Conservation (phyloP, 495 filamentous ascomycete genomes). For the Pseudevernia furfuracea region DNA sequence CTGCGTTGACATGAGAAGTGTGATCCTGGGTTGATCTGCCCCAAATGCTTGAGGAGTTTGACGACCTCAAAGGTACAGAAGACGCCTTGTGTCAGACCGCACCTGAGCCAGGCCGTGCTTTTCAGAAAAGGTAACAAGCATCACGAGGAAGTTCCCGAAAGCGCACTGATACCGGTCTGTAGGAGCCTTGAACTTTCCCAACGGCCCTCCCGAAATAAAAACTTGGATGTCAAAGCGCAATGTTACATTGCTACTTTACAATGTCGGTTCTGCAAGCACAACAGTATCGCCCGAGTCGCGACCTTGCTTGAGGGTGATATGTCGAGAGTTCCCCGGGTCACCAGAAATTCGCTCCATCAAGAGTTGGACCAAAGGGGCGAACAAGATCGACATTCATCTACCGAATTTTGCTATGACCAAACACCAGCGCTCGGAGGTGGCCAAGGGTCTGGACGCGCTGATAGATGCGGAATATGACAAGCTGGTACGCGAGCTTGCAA, state of each 20-base stretch:
- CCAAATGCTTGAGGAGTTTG: background rate
- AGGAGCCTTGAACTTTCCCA: slow-evolving; percentile 6
- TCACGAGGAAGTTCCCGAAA: background rate
- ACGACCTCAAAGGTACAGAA: background rate
- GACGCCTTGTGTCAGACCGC: background rate
- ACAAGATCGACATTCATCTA: background rate
- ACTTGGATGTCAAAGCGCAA: background rate
- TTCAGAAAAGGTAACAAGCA: slow-evolving; percentile 5
- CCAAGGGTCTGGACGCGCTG: background rate
- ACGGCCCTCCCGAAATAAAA: background rate
- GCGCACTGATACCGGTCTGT: background rate
- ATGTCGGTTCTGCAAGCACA: background rate
- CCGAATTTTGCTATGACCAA: background rate
- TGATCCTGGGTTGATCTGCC: background rate
- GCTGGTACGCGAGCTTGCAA: background rate
- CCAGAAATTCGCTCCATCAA: background rate
- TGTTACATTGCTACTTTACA: background rate
- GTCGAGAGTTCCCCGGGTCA: background rate
- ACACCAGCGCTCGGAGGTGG: background rate
- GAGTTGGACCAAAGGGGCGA: background rate
- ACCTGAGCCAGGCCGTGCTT: background rate
- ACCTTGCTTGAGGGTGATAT: background rate
- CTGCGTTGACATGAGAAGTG: background rate
- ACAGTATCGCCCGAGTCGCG: background rate
- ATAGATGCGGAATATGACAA: background rate